These are phyloP conservation scores for Strobilomyces dryophilus DNA, from an alignment of 768 basidiomycete species.

Conservation along the genomic window DNA sequence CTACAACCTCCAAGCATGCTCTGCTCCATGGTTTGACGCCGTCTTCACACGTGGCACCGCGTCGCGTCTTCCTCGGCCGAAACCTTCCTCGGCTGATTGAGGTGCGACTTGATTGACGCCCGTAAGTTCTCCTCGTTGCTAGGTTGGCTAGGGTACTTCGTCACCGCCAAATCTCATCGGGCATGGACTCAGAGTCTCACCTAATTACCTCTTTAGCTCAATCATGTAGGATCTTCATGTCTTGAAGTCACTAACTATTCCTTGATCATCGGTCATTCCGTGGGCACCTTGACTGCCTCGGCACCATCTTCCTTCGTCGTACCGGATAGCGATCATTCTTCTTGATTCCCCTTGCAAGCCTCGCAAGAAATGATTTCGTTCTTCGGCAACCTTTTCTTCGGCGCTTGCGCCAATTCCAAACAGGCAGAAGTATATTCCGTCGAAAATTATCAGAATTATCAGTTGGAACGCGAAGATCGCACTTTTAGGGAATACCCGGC, in stretches of 20 bases:
- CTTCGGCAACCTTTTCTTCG: neutral
- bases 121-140: neutral
- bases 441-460: too few species aligned
- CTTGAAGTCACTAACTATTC: constrained; percentile 9
- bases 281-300: constrained; percentile 5
- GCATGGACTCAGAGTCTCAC: constrained; percentile 8
- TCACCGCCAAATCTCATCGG: constrained; percentile 21
- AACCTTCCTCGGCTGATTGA: too few species aligned
- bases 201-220: constrained; percentile 10
- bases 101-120: constrained; percentile 5
- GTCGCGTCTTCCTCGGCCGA: constrained; percentile 15
- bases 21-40: constrained; percentile 27
- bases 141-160: constrained; percentile 23
- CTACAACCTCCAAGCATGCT: constrained; percentile 18
- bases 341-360: constrained; percentile 18
- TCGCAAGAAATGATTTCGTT: neutral
- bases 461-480: too few species aligned
- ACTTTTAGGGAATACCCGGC: too few species aligned
- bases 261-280: constrained; percentile 21
- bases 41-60: constrained; percentile 20
- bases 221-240: constrained; percentile 18
- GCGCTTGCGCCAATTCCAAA: neutral
- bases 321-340: constrained; percentile 16
- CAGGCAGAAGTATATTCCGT: neutral
- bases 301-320: constrained; percentile 5